phyloP scores from a whole-genome alignment of 768 basidiomycete species.

The Naematelia encephala region DNA sequence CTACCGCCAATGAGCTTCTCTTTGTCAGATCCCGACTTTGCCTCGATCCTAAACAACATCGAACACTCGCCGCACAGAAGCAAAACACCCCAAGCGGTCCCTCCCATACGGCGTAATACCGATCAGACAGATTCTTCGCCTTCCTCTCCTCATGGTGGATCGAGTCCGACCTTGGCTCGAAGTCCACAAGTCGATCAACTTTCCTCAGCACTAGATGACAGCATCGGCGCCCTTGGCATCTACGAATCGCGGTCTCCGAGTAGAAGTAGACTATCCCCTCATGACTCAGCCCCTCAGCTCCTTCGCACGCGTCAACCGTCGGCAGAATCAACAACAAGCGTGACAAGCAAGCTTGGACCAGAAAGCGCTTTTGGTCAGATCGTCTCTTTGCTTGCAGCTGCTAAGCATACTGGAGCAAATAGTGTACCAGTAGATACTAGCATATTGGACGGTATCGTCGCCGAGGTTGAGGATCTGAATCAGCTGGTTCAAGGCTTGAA shows the following conservation, averaged over 20 bases:
- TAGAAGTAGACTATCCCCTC: constrained; percentile 22
- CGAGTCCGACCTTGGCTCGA: neutral
- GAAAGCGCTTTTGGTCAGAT: constrained; percentile 32
- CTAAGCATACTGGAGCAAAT: constrained; percentile 20
- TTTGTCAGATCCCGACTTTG: constrained; percentile 74
- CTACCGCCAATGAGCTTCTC: constrained; percentile 90
- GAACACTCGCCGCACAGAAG: constrained; percentile 27
- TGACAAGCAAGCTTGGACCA: constrained; percentile 20
- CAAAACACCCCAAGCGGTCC: neutral
- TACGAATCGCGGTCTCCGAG: constrained; percentile 19
- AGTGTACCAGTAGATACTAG: constrained; percentile 65
- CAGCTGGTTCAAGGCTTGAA: constrained; percentile 65
- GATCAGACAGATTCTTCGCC: constrained; percentile 3
- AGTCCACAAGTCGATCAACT: constrained; percentile 55
- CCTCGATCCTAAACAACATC: constrained; percentile 44
- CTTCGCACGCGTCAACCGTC: constrained; percentile 37
- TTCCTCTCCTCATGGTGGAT: constrained; percentile 7
- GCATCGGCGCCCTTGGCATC: neutral
- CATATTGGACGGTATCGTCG: constrained; percentile 68
- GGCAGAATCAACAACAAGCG: constrained; percentile 33
- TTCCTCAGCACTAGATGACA: constrained; percentile 52
- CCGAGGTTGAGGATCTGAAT: constrained; percentile 64
- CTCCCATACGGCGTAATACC: neutral
- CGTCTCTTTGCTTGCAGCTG: constrained; percentile 36
- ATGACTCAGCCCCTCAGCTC: constrained; percentile 24